Evolutionary conservation across 139 green algal species (phyloP), one percentile per base, ranked within the genome.

Genomic region (Tetradesmus obliquus): DNA sequence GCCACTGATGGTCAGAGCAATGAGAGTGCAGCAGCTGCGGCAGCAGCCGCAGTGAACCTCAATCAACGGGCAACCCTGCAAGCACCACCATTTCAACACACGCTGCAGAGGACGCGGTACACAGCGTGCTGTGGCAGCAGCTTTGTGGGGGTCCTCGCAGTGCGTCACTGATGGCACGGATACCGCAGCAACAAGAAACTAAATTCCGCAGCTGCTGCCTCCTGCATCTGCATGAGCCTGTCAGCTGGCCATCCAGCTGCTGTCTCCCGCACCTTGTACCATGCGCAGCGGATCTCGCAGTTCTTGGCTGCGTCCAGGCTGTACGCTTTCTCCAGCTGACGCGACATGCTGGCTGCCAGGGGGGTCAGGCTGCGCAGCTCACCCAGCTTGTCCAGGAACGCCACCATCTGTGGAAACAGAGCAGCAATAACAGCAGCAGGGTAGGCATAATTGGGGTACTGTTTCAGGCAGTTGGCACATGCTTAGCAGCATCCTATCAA

Each of bases 341-440:
- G 66, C 2, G 83, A 89, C 55, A 90, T 92, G 85, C 51, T 84
- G 1, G 93, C 62, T 62, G 92, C 88, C 85, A 95, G 81, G 6
- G 91, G 91, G 54, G 87, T 92, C 45, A 92, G 54, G 4, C 86
- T 72, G 55, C 95, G 87, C 60, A 96, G 92, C 92, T 96, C 89
- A 1, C 24, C 82, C 87, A 99, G 95, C 92, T 95, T 95, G 32
- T 97, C 96, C 76, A 98, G 91, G 91, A 98, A 97, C 2, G 94
- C 94, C 57, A 95, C 93, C 8, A 96, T 53, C 94, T 96, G 55
- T 6, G 57, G 13, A n/a, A 22, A 15, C 24, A 57, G 5, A 83
- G 7, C 74, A 82, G 24, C 74, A 83, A n/a, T n/a, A 83, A n/a
- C 10, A 17, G 22, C 22, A 83, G 66, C 66, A 24, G 66, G n/a